These are phyloP conservation scores for Neurospora sp. DNA, from an alignment of 2,329 filamentous ascomycete genomes.

Conservation along the genomic window DNA sequence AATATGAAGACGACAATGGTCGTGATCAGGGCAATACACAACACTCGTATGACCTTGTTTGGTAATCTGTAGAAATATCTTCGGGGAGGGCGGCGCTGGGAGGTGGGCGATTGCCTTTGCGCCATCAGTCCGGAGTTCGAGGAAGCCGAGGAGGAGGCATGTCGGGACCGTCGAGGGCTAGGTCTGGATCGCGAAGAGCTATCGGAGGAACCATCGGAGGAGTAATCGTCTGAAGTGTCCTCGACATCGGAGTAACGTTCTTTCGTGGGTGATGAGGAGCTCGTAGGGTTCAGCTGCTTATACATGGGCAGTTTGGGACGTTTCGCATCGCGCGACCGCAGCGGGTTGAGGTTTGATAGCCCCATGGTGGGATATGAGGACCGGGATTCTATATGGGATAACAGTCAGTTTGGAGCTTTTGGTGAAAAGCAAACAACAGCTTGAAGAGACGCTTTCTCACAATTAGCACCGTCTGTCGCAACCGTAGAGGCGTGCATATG, in stretches of 20 bases:
- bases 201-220: constrained; percentile 34
- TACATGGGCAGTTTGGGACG: constrained; percentile 38
- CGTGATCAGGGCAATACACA: constrained; percentile 61
- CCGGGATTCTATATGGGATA: neutral
- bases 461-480: neutral
- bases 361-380: constrained; percentile 31
- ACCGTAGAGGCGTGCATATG: neutral
- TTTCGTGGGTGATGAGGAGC: constrained; percentile 26
- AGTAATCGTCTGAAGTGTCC: constrained; percentile 23
- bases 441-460: neutral
- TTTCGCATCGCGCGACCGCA: constrained; percentile 36
- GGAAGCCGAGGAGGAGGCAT: constrained; percentile 34
- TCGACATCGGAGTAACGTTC: constrained; percentile 43
- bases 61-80: constrained; percentile 52
- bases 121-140: constrained; percentile 35
- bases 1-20: constrained; percentile 68
- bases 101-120: constrained; percentile 26
- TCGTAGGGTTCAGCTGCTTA: constrained; percentile 28
- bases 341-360: constrained; percentile 33
- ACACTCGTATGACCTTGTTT: constrained; percentile 64
- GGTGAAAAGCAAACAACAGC: neutral
- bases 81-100: constrained; percentile 22
- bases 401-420: neutral
- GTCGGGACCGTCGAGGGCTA: constrained; percentile 43
- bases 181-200: constrained; percentile 36